Conservation (phyloP, 768 basidiomycete genomes). For the Lactarius akahatsu region DNA sequence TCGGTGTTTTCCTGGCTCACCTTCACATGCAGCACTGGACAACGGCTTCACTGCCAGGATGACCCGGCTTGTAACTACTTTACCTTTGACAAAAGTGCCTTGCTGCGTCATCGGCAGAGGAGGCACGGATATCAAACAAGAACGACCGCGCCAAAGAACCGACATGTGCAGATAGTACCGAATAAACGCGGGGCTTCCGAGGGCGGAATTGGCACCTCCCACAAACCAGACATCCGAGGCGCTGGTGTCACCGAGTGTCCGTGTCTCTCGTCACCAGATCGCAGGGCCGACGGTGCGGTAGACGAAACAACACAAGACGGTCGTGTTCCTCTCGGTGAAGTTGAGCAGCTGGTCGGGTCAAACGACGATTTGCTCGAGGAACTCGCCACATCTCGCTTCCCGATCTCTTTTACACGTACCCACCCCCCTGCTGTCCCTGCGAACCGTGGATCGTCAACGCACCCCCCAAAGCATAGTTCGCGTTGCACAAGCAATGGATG, state of each 20-base stretch:
- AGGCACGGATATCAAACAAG: constrained; percentile 25
- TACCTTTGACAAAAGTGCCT: constrained; percentile 24
- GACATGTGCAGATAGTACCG: not conserved
- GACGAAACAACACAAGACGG: constrained; percentile 5
- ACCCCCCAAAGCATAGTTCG: constrained; percentile 11
- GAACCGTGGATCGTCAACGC: not conserved
- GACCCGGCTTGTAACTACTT: constrained; percentile 18
- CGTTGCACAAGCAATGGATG: not conserved
- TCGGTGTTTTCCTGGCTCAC: not conserved
- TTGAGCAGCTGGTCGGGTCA: constrained; percentile 3
- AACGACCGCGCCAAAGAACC: constrained; percentile 18
- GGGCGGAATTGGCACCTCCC: not conserved
- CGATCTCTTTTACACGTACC: constrained; percentile 15
- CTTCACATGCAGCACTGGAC: constrained; percentile 21
- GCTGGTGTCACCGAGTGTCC: not conserved
- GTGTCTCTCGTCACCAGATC: not conserved
- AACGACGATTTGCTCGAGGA: constrained; percentile 9
- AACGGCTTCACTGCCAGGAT: constrained; percentile 23
- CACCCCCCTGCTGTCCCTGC: not conserved
- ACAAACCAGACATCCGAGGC: constrained; percentile 1
- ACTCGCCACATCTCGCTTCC: constrained; percentile 22
- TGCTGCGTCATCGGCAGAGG: constrained; percentile 27
- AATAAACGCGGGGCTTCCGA: not conserved
- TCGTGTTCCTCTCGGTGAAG: not conserved
- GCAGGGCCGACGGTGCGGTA: not conserved